Evolutionary conservation across 371 early-diverging fungal genomes (phyloP), one percentile per base, ranked within the genome.

Genomic region (Rhizopus sp.): DNA sequence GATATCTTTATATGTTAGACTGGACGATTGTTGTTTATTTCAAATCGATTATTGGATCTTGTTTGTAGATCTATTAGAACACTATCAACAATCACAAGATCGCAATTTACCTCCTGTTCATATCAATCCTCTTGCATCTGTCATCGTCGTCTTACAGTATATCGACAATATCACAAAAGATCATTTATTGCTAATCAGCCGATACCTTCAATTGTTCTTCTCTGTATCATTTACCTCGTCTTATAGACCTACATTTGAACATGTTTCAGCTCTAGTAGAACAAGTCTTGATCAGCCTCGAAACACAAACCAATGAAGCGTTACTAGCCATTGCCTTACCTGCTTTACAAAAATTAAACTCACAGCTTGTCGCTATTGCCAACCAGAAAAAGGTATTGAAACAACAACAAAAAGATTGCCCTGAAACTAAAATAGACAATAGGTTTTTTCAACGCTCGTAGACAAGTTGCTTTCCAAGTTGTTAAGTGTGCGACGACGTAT

Each of bases 211-310:
- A 0, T 39, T 68, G 2, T 52, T 78, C 16, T 60, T 75, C n/a
- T 71, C 69, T 3, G 62, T 53, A n/a, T 51, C 42, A 0, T 75
- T 67, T 47, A 47, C 49, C 0, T 53, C 62, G 7, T 68, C 72
- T 0, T 78, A 73, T 49, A 57, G 76, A 53, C 76, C 79, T 30
- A 50, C 71, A 6, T 66, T 73, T 42, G 79, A 78, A 29, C 75
- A 75, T 13, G 63, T 72, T 31, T 59, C 66, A 3, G 29, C 57
- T 7, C 42, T 62, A 5, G 68, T 71, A 0, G 79, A 78, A 31
- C 57, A 64, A 51, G 5, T 71, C 1, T 48, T 70, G 51, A 51
- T 16, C 8, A 46, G 49, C 13, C 37, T 75, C 2, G 9, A 39
- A 12, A 29, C 30, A 23, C 69, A 76, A 31, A 39, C 60, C 7